Percentiles rank a stretch among this genome's conserved stretches.
phyloP scores from a whole-genome alignment of 129 eudicot species.

The Lonicera japonica region DNA sequence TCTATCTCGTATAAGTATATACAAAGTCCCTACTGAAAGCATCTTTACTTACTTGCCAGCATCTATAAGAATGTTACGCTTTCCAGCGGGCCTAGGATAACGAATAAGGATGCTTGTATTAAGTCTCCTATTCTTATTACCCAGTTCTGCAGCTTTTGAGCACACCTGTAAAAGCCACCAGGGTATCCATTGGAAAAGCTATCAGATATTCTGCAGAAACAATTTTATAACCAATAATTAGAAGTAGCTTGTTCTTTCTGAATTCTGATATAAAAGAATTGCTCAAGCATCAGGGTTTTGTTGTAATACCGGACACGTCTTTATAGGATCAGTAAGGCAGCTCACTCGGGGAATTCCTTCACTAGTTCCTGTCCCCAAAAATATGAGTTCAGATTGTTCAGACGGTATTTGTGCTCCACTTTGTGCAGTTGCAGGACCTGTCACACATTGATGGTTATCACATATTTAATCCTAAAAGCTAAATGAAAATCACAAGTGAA shows the following conservation, averaged over 20 bases:
- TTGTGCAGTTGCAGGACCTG: constrained; percentile 34
- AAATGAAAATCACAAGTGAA: neutral
- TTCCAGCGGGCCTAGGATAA: constrained; percentile 48
- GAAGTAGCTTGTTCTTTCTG: neutral
- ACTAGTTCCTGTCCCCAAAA: constrained; percentile 96
- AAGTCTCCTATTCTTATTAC: constrained; percentile 76
- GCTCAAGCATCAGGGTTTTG: constrained; percentile 2
- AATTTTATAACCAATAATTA: neutral
- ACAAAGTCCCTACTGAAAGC: constrained; percentile 7
- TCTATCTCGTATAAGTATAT: neutral
- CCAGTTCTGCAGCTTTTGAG: constrained; percentile 72
- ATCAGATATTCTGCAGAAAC: neutral
- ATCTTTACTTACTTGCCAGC: constrained; percentile 88
- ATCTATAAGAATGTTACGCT: constrained; percentile 79
- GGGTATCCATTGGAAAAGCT: constrained; percentile 10
- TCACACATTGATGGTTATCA: constrained; percentile 4
- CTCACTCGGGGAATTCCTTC: constrained; percentile 99
- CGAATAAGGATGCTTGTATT: constrained; percentile 90
- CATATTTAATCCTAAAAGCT: neutral
- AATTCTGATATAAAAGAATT: neutral
- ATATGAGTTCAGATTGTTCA: constrained; percentile 73
- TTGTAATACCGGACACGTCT: constrained; percentile 51
- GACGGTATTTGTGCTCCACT: constrained; percentile 19
- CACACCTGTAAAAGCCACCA: constrained; percentile 54
- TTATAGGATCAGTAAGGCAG: constrained; percentile 82